Evolutionary conservation across 192 early-diverging fungal species (phyloP), one percentile per base, ranked within the genome.

Genomic region (Neocallimastix lanati): DNA sequence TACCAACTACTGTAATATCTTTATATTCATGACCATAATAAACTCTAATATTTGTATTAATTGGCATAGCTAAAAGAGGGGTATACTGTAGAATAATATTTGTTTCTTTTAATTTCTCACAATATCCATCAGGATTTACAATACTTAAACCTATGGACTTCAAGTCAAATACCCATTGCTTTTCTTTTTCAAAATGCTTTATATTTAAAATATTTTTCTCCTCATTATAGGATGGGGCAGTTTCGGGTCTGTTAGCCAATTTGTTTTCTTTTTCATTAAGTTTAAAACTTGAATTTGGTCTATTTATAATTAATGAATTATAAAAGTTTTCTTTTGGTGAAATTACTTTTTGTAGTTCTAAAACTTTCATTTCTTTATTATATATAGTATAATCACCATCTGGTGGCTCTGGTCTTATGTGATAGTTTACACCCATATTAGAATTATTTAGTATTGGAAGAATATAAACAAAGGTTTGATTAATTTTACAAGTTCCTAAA

Each of bases 401-500:
- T 21, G 58, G 50, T 4, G 89, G 87, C 77, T 88, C 85, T 18
- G 90, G 90, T 78, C 90, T 78, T 28, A 91, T 29, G 78, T 87
- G 84, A 79, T 83, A 91, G 27, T 77, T 28, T 3, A 88, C 83
- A 29, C 90, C 89, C 28, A 91, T 81, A 79, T 91, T 91, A 28
- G 88, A 88, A 13, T 82, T 76, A 79, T 91, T 91, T 16, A 81
- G 76, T 7, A 91, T 83, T 3, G 83, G 82, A 15, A 91, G 36
- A 5, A 80, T 29, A 79, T 90, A 90, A n/a, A 82, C 36, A 79
- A 87, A 91, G 2, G 80, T 79, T 6, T 85, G 77, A 76, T 83
- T 79, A n/a, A 91, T 79, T 27, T 89, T 78, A 81, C 89, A 91
- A 25, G 86, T 58, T 28, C 88, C 90, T 76, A 91, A 90, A 79